Base-by-base conservation (phyloP, 805 yeast genomes). In the Teunomyces tritomae region DNA sequence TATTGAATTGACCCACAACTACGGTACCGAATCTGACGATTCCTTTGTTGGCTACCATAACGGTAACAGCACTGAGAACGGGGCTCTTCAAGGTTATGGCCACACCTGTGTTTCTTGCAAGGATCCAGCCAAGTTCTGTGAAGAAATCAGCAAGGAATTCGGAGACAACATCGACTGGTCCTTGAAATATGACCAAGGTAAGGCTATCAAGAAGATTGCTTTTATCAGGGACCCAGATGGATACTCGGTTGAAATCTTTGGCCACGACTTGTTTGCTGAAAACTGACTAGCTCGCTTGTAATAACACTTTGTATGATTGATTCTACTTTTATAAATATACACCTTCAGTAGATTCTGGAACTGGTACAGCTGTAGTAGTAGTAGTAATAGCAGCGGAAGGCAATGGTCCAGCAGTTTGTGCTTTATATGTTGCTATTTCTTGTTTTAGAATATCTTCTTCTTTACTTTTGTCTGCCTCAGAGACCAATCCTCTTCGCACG, bases 1-100 rank as follows among this genome's bases (percentile, higher is more conserved):
- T 9, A 66, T 94, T 47, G 99, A 94, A 70, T 76, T 94, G 62
- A 92, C 98, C 41, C 92, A 89, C 71, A 94, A 94, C 72, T 92
- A 89, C 85, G 99, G 98, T 17, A 89, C 97, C 17, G 99, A 94
- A 64, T 60, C 70, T 16, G 96, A 92, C 52, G 76, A 78, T 13
- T 75, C 77, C 4, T 88, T 89, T 70, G 70, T 76, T 44, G 77
- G 78, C 24, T 94, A 92, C 67, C 96, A 90, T 68, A 83, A 80
- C 53, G 96, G 96, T 50, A 89, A 90, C 66, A 58, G 67, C 37
- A 70, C 74, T 24, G 75, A 67, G 28, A 61, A 68, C 45, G 82
- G 82, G 13, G 74, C 81, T 39, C 84, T 85, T 20, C 84, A 81
- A 61, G 98, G 98, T 10, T 94, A 79, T 62, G 96, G 94, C 36